These are phyloP conservation scores for Rhodotorula kratochvilovae DNA, from an alignment of 768 basidiomycete species.

Conservation along the genomic window DNA sequence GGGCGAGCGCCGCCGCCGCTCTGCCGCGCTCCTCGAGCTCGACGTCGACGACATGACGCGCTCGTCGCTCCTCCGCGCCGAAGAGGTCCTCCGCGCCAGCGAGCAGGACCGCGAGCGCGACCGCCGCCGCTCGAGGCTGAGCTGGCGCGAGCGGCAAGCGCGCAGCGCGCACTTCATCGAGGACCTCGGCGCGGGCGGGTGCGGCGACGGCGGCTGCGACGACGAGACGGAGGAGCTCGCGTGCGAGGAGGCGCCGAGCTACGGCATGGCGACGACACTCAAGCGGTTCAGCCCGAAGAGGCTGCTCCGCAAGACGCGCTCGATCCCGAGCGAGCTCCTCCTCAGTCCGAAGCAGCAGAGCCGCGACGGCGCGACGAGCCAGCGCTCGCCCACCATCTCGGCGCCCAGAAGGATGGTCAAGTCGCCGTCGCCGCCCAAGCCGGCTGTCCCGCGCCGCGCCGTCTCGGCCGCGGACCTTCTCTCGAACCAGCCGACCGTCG, in stretches of 20 bases:
- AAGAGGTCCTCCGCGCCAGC: conserved; percentile 11
- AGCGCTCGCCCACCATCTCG: not conserved
- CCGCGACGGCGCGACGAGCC: not conserved
- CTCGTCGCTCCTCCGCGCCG: conserved; percentile 11
- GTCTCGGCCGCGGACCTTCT: not conserved
- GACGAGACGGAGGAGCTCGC: conserved; percentile 10
- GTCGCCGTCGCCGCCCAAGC: not conserved
- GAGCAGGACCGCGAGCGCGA: conserved; percentile 23
- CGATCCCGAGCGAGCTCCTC: conserved; percentile 4
- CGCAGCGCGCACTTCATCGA: not conserved
- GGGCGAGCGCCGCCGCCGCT: conserved; percentile 6
- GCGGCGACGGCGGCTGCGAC: not conserved
- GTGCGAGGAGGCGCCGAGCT: not conserved
- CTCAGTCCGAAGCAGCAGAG: not conserved
- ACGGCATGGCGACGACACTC: not conserved
- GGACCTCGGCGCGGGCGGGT: not conserved
- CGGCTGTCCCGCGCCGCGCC: not conserved
- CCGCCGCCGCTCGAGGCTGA: conserved; percentile 7
- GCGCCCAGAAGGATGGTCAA: no score
- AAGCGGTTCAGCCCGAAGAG: not conserved
- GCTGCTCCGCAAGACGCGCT: conserved; percentile 2
- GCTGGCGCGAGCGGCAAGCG: conserved; percentile 6
- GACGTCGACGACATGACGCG: conserved; percentile 1
- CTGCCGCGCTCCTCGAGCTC: conserved; percentile 11
- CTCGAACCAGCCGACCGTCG: not conserved